phyloP scores from a whole-genome alignment of 2,329 filamentous ascomycete species.

The Penicillium paneum region DNA sequence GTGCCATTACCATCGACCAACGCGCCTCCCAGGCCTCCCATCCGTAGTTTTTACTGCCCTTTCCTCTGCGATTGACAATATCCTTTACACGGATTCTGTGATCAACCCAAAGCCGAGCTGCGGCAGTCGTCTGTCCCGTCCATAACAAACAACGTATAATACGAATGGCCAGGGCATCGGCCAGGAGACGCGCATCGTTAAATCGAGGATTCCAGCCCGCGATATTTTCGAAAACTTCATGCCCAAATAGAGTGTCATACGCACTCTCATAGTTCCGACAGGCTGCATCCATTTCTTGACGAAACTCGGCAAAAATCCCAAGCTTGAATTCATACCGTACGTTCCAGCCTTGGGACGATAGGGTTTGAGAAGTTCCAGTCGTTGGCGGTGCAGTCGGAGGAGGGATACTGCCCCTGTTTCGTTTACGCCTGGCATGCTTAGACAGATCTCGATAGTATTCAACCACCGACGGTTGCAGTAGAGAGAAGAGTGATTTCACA shows the following conservation, averaged over 20 bases:
- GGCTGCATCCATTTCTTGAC: conserved; percentile 87
- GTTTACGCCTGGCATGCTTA: conserved; percentile 88
- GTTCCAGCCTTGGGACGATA: conserved; percentile 87
- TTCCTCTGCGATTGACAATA: conserved; percentile 76
- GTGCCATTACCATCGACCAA: conserved; percentile 61
- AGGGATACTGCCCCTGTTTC: conserved; percentile 71
- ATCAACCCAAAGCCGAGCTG: conserved; percentile 73
- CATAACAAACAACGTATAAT: conserved; percentile 79
- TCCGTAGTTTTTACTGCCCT: conserved; percentile 82
- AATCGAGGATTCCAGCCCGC: conserved; percentile 87
- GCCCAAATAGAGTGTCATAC: conserved; percentile 76
- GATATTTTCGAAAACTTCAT: conserved; percentile 82
- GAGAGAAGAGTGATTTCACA: conserved; percentile 67
- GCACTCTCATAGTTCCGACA: conserved; percentile 82
- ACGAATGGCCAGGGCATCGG: conserved; percentile 76
- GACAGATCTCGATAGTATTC: conserved; percentile 94
- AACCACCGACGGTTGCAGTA: conserved; percentile 69
- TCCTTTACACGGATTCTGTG: conserved; percentile 73
- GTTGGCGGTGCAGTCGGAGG: conserved; percentile 80
- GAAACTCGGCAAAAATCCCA: conserved; percentile 84
- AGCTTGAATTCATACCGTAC: conserved; percentile 94
- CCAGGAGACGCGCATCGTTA: conserved; percentile 85
- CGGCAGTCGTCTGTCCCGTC: conserved; percentile 72
- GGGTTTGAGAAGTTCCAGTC: conserved; percentile 75
- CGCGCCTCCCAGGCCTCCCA: conserved; percentile 92